Evolutionary conservation across 805 yeast species (phyloP), one percentile per base, ranked within the genome.

Genomic region (Hanseniaspora occidentalis): DNA sequence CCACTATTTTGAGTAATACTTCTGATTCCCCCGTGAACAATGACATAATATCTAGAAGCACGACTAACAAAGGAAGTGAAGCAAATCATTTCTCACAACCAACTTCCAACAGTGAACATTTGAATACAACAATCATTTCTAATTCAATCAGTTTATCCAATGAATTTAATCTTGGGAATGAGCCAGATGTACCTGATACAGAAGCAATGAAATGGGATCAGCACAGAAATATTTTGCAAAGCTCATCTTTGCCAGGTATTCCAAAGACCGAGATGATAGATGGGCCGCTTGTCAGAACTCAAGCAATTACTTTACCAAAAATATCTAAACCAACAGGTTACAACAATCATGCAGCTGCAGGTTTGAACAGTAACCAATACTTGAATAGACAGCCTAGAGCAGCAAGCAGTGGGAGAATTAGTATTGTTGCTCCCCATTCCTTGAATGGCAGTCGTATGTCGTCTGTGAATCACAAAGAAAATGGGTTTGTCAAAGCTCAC

Each of bases 371-470:
- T 23, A 7, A 7, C 25, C 25, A 23, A 23, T 23, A 23, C 10
- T 23, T 23, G 25, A n/a, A n/a, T 14, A n/a, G 16, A 10, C 33
- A 29, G 14, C 43, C 43, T 4, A 37, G 27, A 20, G 43, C 36
- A 2, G 27, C 37, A 37, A 37, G 37, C 23, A 37, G 40, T 21
- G 43, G 43, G 3, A 41, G 43, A 41, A 41, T 41, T 2, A 41
- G 43, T 34, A 38, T 41, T 22, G 24, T 35, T 25, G 17, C 41
- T 14, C 35, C 35, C 6, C 10, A 13, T 4, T n/a, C 24, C 3
- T 14, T 17, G 21, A 21, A 21, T 2, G 18, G 17, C 14, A 22
- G 23, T 6, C 33, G 36, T 22, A 26, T 17, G 13, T 16, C 34
- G 10, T 38, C 36, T 23, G 7, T 29, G 14, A 31, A n/a, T 17